phyloP scores from a whole-genome alignment of 495 filamentous ascomycete genomes.

The Entonaema liquescens region DNA sequence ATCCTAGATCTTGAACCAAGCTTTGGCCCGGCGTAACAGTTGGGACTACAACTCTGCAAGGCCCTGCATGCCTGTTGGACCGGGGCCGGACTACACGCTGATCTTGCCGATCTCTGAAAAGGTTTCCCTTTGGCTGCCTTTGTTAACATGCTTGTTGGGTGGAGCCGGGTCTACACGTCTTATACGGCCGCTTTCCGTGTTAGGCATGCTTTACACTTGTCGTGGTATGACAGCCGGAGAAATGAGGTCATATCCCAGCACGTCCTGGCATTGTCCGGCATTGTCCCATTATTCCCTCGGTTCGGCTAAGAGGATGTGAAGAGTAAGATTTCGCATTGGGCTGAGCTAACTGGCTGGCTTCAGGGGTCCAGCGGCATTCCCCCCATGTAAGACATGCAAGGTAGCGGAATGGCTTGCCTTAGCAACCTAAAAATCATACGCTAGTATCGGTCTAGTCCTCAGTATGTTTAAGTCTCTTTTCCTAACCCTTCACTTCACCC shows the following conservation, averaged over 20 bases:
- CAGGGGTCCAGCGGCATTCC: conserved; percentile 33
- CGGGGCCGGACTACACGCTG: conserved; percentile 28
- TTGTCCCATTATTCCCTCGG: conserved; percentile 25
- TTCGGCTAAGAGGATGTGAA: conserved; percentile 29
- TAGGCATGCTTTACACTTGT: conserved; percentile 30
- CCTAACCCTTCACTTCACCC: not conserved
- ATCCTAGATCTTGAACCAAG: conserved; percentile 41
- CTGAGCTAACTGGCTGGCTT: conserved; percentile 22
- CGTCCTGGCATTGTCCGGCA: not conserved
- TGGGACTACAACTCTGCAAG: conserved; percentile 30
- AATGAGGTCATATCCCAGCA: conserved; percentile 34
- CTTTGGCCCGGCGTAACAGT: conserved; percentile 33
- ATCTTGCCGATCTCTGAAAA: conserved; percentile 36
- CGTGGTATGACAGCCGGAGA: conserved; percentile 24
- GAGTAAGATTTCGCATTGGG: conserved; percentile 23
- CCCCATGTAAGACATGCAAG: conserved; percentile 21
- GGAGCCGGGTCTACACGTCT: conserved; percentile 12
- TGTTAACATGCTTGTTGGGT: conserved; percentile 18
- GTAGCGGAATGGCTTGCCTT: conserved; percentile 27
- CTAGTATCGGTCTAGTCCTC: conserved; percentile 1
- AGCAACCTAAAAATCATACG: not conserved
- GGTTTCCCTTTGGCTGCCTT: not conserved
- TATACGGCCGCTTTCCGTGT: conserved; percentile 3
- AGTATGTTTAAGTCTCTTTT: not conserved
- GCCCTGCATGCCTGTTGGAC: conserved; percentile 24